These are phyloP conservation scores for Cryoendolithus antarcticus DNA, from an alignment of 2,329 filamentous ascomycete genomes.

Conservation along the genomic window DNA sequence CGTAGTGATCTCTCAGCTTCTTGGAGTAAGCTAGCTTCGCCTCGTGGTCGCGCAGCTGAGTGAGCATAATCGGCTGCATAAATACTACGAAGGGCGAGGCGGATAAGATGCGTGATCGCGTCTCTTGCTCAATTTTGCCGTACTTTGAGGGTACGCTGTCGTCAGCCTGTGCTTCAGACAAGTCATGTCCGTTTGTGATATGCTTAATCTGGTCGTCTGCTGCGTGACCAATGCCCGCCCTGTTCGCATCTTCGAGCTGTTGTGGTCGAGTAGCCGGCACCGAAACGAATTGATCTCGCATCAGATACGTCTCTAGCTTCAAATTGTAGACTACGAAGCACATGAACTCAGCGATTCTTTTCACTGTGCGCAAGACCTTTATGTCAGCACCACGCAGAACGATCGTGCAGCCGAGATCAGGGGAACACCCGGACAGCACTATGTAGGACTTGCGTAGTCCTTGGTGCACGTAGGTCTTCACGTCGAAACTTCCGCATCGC, in stretches of 20 bases:
- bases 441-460: slow-evolving; percentile 88
- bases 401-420: slow-evolving; percentile 88
- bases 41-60: slow-evolving; percentile 85
- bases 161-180: neutral
- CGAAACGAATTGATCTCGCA: slow-evolving; percentile 83
- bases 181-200: too few species aligned
- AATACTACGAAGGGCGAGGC: slow-evolving; percentile 96
- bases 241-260: too few species aligned
- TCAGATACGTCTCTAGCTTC: slow-evolving; percentile 85
- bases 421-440: slow-evolving; percentile 80
- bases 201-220: too few species aligned
- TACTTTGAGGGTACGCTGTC: slow-evolving; percentile 63
- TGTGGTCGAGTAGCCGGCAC: slow-evolving; percentile 44
- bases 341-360: slow-evolving; percentile 96
- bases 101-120: slow-evolving; percentile 84
- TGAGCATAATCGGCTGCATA: slow-evolving; percentile 81
- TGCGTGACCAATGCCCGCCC: too few species aligned
- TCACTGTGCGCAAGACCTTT: slow-evolving; percentile 61
- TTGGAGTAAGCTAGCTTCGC: slow-evolving; percentile 70
- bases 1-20: slow-evolving; percentile 62
- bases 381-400: slow-evolving; percentile 72
- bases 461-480: slow-evolving; percentile 85
- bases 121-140: slow-evolving; percentile 86
- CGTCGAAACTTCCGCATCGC: slow-evolving; percentile 75
- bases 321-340: slow-evolving; percentile 97